These are phyloP conservation scores for Ceriops zippeliana DNA, from an alignment of 345 rosid genomes.

Conservation along the genomic window DNA sequence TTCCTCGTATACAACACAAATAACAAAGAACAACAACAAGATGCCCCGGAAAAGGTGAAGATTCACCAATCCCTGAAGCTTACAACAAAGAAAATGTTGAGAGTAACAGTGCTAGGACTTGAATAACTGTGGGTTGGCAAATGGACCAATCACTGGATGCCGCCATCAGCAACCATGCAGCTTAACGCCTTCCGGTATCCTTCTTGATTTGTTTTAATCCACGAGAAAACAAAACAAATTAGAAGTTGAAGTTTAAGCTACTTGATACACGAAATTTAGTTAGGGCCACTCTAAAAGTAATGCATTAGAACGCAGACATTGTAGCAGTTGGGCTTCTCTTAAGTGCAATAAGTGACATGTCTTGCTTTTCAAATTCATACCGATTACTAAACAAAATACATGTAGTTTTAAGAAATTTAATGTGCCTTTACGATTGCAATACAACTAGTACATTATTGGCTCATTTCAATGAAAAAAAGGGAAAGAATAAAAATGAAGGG, in stretches of 20 bases:
- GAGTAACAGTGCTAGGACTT: background rate
- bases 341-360: too few species aligned
- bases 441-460: too few species aligned
- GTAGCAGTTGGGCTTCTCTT: too few species aligned
- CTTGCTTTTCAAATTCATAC: too few species aligned
- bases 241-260: background rate
- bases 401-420: too few species aligned
- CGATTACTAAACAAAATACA: too few species aligned
- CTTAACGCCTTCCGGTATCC: background rate
- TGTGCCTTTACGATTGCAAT: too few species aligned
- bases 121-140: background rate
- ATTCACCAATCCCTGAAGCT: background rate
- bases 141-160: background rate
- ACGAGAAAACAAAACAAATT: background rate
- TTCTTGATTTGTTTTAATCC: conserved; percentile 1
- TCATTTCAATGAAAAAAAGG: background rate
- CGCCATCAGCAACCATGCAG: conserved; percentile 1
- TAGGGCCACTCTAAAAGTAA: too few species aligned
- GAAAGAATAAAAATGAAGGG: background rate
- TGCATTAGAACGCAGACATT: too few species aligned
- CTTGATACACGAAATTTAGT: too few species aligned
- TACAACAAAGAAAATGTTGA: background rate
- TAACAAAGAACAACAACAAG: background rate
- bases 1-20: background rate
- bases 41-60: background rate